Conservation (phyloP, 257 asterid genomes). For the Jaltomata sinuosa region DNA sequence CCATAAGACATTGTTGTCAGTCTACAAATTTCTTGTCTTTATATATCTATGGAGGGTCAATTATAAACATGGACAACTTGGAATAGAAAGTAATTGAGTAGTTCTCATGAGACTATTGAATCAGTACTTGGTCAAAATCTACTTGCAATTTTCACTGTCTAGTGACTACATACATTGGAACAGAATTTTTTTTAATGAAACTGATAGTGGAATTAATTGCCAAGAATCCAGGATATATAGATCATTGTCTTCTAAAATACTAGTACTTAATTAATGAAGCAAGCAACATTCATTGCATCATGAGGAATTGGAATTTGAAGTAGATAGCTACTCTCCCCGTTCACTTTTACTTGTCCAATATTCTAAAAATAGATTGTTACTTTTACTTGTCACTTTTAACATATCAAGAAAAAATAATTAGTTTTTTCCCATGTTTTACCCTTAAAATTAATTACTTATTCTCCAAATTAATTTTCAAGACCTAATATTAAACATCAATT, state of each 20-base stretch:
- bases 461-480: too few species aligned
- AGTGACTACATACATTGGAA: slow-evolving; percentile 1
- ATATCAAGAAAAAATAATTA: too few species aligned
- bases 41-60: not conserved
- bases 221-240: not conserved
- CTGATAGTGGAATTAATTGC: not conserved
- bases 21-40: not conserved
- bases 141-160: not conserved
- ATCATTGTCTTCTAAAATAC: not conserved
- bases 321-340: too few species aligned
- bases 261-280: not conserved
- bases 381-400: too few species aligned
- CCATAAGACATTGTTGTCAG: not conserved
- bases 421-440: too few species aligned
- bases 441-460: too few species aligned
- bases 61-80: not conserved
- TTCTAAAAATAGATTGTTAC: too few species aligned
- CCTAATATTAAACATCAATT: too few species aligned
- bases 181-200: not conserved
- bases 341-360: too few species aligned
- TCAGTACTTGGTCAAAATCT: not conserved
- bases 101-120: not conserved
- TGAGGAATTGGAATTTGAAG: not conserved
- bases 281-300: not conserved
- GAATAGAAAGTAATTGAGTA: not conserved